Conservation (phyloP, 2,329 filamentous ascomycete species). For the Beauveria caledonica region DNA sequence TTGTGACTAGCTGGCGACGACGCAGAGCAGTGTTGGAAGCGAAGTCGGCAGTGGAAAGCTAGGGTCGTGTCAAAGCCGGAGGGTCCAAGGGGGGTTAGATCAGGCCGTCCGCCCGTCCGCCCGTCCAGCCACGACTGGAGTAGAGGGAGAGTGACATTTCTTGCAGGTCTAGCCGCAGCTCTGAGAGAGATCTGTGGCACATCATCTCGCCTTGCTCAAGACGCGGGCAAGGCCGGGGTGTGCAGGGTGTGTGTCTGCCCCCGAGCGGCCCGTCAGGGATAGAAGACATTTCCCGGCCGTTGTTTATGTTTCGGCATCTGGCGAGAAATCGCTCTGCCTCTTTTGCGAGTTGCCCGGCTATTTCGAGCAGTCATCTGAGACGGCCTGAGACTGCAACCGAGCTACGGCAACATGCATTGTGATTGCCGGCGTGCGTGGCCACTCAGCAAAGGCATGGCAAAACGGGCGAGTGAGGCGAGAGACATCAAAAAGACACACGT, state of each 20-base stretch:
- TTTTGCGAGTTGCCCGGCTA: conserved; percentile 7
- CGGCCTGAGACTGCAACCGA: conserved; percentile 16
- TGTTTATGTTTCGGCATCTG: not conserved
- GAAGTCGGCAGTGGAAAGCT: not conserved
- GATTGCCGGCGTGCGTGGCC: not conserved
- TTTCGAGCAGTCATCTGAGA: conserved; percentile 18
- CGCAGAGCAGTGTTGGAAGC: not conserved
- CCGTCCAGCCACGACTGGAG: not conserved
- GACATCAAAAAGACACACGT: not conserved
- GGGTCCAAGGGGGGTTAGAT: not conserved
- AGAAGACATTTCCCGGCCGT: not conserved
- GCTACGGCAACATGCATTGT: not conserved
- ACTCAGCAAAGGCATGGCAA: not conserved
- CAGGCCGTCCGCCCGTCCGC: not conserved
- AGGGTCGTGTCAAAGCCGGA: not conserved
- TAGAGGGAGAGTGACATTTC: conserved; percentile 4
- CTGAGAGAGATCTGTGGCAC: conserved; percentile 30
- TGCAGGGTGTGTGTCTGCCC: not conserved
- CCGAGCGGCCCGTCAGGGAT: not conserved
- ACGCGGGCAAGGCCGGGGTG: conserved; percentile 2
- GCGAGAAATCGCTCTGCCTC: not conserved
- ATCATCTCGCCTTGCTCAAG: conserved; percentile 27
- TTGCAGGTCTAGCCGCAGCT: conserved; percentile 5
- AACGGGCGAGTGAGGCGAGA: not conserved
- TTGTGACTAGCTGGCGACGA: not conserved